Base-by-base conservation (phyloP, 73 alveolate species). In the Durusdinium trenchii region DNA sequence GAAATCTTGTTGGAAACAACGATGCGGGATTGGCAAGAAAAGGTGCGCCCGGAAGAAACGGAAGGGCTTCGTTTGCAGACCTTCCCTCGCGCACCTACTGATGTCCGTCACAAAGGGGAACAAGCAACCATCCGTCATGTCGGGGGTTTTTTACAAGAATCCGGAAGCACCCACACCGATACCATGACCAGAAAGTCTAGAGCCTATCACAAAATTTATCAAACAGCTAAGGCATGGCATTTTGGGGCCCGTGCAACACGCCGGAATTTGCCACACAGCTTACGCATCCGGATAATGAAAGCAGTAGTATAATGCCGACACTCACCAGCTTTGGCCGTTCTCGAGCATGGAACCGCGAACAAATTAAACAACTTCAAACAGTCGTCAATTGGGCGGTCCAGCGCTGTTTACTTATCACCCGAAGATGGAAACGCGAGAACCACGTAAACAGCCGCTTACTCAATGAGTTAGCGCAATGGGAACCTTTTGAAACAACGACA, bases 281-380 rank as follows among this genome's bases (percentile, higher is more conserved):
- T 67, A 0, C 40, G 97, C 35, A 60, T 90, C 30, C 45, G 50
- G 46, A n/a, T 90, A 45, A 90, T 67, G 97, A 64, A 69, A 40
- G 97, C 97, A 2, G 89, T 67, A n/a, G n/a, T 20, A 1, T 90
- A 30, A 64, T 67, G 97, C 97, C 97, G 3, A 67, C 97, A 0
- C 42, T 90, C 35, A 67, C 87, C 1, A 47, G 97, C 45, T 90
- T 90, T 32, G 97, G 89, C 0, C 43, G 81, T 20, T 46, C 89
- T 2, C 73, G 97, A 45, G 26, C 67, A 30, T 90, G 97, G 97
- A 86, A 52, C 46, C 82, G 32, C 0, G 47, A 52, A 16, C 95
- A 86, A 26, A 28, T 57, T 35, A 18, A 38, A 7, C 69, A 50
- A 38, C 20, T 61, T 47, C 78, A 86, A 30, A 28, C 48, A 38